Evolutionary conservation across 2,329 filamentous ascomycete genomes (phyloP), one percentile per base, ranked within the genome.

Genomic region (Fusarium sp.): DNA sequence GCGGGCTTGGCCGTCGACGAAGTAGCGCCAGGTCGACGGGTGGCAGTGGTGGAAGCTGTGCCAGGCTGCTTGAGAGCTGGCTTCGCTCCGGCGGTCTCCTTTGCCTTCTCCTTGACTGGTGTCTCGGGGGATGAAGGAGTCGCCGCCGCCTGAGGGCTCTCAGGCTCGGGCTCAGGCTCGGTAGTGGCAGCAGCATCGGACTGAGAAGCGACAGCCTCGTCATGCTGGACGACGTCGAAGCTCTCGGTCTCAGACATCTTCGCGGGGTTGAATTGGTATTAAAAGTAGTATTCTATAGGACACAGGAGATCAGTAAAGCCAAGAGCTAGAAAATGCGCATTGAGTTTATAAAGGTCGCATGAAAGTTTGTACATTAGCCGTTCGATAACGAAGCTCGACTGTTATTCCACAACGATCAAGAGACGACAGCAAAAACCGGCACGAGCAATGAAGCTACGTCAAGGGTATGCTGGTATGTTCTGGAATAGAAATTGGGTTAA

Each of bases 241-340:
- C 79, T 80, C 70, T 84, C 83, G 67, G 78, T 76, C 71, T 85
- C 83, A 72, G 83, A 83, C 83, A 85, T 85, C 67, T 78, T 70
- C 30, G 50, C 46, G 53, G 33, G 23, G 33, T 65, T 31, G 37
- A 28, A 61, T 61, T 50, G 38, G 33, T 68, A 68, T 73, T 51
- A 59, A 31, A 53, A 57, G 46, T 66, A 46, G 33, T 38, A 40
- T 56, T 66, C 62, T 70, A 36, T 42, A 52, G 46, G n/a, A 51
- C 18, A 16, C 37, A 16, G 31, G 15, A 33, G 5, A 38, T 70
- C 28, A 70, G 67, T 30, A 49, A 54, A 36, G 8, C 11, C 13
- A 50, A 58, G 3, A 26, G 30, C n/a, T 28, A 33, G 23, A 20
- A 30, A 18, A 41, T 13, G 6, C 36, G 56, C 51, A 59, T 37